These are phyloP conservation scores for Stephanocyclus meneghinianus DNA, from an alignment of 352 stramenopile species.

Conservation along the genomic window DNA sequence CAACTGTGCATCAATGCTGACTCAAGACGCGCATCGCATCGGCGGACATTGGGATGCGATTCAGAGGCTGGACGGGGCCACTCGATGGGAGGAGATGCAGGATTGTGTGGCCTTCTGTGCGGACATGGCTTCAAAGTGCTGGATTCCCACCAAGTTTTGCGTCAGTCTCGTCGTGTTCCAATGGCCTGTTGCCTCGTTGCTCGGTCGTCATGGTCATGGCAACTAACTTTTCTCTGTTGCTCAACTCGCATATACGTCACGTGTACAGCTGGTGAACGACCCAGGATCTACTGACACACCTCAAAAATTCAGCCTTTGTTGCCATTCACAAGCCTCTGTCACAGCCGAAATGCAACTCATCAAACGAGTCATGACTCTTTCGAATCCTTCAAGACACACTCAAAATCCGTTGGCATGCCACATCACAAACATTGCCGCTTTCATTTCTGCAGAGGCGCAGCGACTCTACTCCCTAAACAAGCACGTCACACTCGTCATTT, in stretches of 20 bases:
- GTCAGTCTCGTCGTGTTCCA: background rate
- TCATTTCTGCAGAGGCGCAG: background rate
- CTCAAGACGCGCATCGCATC: background rate
- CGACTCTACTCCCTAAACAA: background rate
- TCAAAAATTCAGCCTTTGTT: constrained; percentile 28
- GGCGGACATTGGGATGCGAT: background rate
- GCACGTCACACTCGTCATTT: constrained; percentile 4
- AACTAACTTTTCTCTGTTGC: no score
- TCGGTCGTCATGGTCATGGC: background rate
- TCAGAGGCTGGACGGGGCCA: background rate
- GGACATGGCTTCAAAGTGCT: background rate
- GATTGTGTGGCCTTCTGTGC: constrained; percentile 6
- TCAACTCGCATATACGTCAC: no score
- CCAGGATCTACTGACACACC: background rate
- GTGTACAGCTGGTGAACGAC: constrained; percentile 27
- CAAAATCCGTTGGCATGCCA: constrained; percentile 10
- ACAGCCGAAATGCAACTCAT: constrained; percentile 12
- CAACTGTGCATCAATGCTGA: background rate
- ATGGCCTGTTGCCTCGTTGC: background rate
- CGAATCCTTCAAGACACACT: background rate
- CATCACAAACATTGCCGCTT: background rate
- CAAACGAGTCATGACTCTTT: constrained; percentile 18
- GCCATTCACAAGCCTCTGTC: constrained; percentile 2
- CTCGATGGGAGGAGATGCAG: background rate
- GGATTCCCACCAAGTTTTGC: background rate